These are phyloP conservation scores for Lachnellula hyalina DNA, from an alignment of 2,329 filamentous ascomycete species.

Conservation along the genomic window DNA sequence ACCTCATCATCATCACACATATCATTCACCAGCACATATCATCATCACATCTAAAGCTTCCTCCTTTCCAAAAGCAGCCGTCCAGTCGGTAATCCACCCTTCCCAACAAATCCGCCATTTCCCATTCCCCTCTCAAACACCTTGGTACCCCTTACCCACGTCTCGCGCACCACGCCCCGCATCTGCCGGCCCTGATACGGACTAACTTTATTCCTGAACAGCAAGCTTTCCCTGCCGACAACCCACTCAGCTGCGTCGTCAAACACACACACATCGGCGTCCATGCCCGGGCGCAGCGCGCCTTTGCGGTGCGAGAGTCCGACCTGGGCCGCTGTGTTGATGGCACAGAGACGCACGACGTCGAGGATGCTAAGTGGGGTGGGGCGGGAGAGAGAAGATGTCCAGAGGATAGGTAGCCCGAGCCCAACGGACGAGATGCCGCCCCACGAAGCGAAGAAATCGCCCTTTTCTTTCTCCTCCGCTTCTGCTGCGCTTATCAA, in stretches of 20 bases:
- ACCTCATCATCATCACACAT: background rate
- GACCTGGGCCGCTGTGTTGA: slow-evolving; percentile 83
- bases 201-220: slow-evolving; percentile 45
- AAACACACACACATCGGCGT: slow-evolving; percentile 89
- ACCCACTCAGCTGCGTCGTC: slow-evolving; percentile 78
- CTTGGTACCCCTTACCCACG: slow-evolving; percentile 29
- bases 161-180: slow-evolving; percentile 40
- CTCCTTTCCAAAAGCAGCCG: slow-evolving; percentile 45
- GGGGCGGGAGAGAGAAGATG: slow-evolving; percentile 40
- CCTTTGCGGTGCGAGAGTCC: slow-evolving; percentile 78
- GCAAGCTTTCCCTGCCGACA: slow-evolving; percentile 72
- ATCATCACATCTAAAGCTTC: slow-evolving; percentile 1
- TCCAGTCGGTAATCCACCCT: slow-evolving; percentile 36
- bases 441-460: slow-evolving; percentile 96
- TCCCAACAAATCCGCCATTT: slow-evolving; percentile 44
- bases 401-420: slow-evolving; percentile 79
- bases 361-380: slow-evolving; percentile 52
- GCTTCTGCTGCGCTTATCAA: slow-evolving; percentile 30
- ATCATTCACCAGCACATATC: background rate
- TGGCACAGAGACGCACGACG: slow-evolving; percentile 78
- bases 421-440: slow-evolving; percentile 92
- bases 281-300: slow-evolving; percentile 72
- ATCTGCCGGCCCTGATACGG: slow-evolving; percentile 56
- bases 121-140: slow-evolving; percentile 26
- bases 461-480: slow-evolving; percentile 50